Evolutionary conservation across 2,329 filamentous ascomycete species (phyloP).

Genomic region (Phoma sp.): DNA sequence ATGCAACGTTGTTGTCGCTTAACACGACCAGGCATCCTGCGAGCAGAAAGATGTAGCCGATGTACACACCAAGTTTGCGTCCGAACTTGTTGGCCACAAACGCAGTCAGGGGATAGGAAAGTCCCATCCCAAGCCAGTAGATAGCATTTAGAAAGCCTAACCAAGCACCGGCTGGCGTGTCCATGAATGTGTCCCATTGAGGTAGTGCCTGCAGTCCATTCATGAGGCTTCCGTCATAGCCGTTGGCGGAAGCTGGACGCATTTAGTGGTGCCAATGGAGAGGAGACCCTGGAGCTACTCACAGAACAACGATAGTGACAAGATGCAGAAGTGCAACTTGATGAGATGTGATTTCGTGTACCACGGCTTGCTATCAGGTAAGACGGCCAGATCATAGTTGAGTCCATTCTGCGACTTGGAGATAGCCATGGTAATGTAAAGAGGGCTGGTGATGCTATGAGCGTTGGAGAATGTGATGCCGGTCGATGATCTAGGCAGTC

Average conservation of each 20-base stretch:
- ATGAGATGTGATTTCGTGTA: conserved; percentile 15
- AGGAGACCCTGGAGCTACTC: not conserved
- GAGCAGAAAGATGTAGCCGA: conserved; percentile 45
- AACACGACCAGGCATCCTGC: conserved; percentile 39
- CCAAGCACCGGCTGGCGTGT: conserved; percentile 22
- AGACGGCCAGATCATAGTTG: conserved; percentile 7
- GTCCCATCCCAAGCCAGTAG: conserved; percentile 28
- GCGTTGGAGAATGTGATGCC: too few species aligned
- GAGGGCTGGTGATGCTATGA: too few species aligned
- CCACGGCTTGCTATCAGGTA: conserved; percentile 16
- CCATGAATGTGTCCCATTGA: conserved; percentile 25
- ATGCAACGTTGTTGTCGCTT: conserved; percentile 27
- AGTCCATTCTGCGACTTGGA: not conserved
- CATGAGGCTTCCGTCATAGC: conserved; percentile 41
- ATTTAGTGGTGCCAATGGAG: too few species aligned
- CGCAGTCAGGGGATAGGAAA: conserved; percentile 38
- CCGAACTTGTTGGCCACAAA: conserved; percentile 48
- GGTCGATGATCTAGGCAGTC: too few species aligned
- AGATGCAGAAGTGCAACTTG: conserved; percentile 17
- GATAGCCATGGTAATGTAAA: too few species aligned
- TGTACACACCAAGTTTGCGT: conserved; percentile 41
- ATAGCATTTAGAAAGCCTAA: conserved; percentile 15
- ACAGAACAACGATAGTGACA: conserved; percentile 15
- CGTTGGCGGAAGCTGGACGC: conserved; percentile 27
- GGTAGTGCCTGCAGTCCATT: conserved; percentile 37